These are phyloP conservation scores for Chlamydomonas schloesseri DNA, from an alignment of 139 green algal species.

Conservation along the genomic window DNA sequence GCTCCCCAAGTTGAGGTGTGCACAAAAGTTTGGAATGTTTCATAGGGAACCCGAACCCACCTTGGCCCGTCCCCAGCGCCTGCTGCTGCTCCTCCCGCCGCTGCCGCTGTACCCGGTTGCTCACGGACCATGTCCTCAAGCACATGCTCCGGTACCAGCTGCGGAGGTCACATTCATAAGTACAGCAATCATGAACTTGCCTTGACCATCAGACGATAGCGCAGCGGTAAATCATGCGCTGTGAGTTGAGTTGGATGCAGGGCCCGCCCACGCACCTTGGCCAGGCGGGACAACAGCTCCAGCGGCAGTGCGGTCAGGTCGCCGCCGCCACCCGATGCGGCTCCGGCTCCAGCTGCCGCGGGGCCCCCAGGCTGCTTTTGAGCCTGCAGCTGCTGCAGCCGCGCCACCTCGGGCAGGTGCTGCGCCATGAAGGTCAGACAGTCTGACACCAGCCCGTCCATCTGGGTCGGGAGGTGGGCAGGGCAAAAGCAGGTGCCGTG, in stretches of 20 bases:
- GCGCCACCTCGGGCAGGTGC: conserved; percentile 6
- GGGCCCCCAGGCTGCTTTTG: background rate
- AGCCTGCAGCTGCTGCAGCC: background rate
- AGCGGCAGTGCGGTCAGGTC: conserved; percentile 35
- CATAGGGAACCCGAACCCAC: background rate
- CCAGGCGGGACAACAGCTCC: conserved; percentile 31
- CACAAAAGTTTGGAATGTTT: no score
- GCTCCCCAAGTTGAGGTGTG: no score
- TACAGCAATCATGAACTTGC: no score
- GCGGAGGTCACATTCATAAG: no score
- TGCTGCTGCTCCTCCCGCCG: background rate
- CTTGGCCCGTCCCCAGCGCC: background rate
- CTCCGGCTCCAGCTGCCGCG: background rate
- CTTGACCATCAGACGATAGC: no score
- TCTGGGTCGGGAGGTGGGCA: conserved; percentile 21
- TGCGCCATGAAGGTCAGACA: conserved; percentile 15
- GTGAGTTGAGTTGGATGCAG: no score
- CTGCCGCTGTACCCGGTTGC: background rate
- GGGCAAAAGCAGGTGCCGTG: background rate
- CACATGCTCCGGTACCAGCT: conserved; percentile 19
- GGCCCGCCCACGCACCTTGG: conserved; percentile 35
- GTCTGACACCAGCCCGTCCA: conserved; percentile 17
- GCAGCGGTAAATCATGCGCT: no score
- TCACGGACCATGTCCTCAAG: conserved; percentile 4
- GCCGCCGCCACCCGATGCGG: background rate